These are phyloP conservation scores for Papiliotrema terrestris DNA, from an alignment of 1,284 basidiomycete species.

Conservation along the genomic window DNA sequence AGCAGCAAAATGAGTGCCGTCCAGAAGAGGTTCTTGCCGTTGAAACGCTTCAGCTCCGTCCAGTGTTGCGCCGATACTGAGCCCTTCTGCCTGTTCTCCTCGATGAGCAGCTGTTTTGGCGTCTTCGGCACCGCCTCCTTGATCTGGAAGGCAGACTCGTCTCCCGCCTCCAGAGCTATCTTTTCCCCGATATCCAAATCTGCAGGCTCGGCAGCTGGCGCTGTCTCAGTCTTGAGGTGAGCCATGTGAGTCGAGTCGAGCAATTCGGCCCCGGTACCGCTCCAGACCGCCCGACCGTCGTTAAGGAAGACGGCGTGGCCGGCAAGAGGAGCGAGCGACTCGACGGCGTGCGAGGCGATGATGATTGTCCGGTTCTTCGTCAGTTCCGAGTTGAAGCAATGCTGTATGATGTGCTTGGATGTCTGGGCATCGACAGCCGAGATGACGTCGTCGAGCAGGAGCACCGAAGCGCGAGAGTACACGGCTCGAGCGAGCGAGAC, in stretches of 20 bases:
- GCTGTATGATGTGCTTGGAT: conserved; percentile 70
- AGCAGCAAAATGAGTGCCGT: conserved; percentile 52
- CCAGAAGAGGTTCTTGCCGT: conserved; percentile 59
- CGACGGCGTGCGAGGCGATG: conserved; percentile 77
- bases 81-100: conserved; percentile 75
- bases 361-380: conserved; percentile 74
- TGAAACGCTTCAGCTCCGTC: conserved; percentile 61
- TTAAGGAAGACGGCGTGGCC: conserved; percentile 62
- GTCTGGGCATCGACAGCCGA: conserved; percentile 71
- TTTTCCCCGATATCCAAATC: not conserved
- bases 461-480: conserved; percentile 35
- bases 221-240: conserved; percentile 56
- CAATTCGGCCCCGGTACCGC: conserved; percentile 64
- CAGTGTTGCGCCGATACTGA: conserved; percentile 75
- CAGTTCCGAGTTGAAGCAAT: conserved; percentile 75
- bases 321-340: conserved; percentile 32
- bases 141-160: conserved; percentile 16
- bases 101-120: conserved; percentile 73
- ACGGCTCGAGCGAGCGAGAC: conserved; percentile 44
- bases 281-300: conserved; percentile 70
- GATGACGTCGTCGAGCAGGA: conserved; percentile 39
- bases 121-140: conserved; percentile 45
- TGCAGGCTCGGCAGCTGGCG: not conserved
- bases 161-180: not conserved
- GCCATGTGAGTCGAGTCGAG: conserved; percentile 60